phyloP scores from a whole-genome alignment of 345 rosid genomes.

The Heritiera littoralis region DNA sequence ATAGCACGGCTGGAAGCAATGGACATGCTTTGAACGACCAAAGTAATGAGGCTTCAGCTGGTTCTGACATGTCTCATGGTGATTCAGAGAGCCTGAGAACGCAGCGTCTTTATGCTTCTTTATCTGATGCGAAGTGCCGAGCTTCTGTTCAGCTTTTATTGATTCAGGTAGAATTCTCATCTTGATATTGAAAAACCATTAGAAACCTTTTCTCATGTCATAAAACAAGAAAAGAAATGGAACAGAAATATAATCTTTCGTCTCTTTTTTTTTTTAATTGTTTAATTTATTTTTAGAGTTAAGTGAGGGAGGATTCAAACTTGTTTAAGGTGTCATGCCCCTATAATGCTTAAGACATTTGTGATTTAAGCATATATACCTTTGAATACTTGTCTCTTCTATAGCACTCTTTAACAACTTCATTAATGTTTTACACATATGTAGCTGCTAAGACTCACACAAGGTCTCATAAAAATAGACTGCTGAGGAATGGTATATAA shows the following conservation, averaged over 20 bases:
- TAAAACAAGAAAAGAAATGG: neutral
- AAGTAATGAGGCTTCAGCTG: constrained; percentile 48
- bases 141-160: constrained; percentile 96
- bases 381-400: neutral
- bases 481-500: neutral
- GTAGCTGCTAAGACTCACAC: neutral
- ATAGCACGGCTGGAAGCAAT: constrained; percentile 35
- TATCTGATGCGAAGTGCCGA: constrained; percentile 92
- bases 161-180: constrained; percentile 67
- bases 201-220: neutral
- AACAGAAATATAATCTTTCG: neutral
- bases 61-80: constrained; percentile 43
- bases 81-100: constrained; percentile 53
- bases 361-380: neutral
- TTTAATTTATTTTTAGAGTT: neutral
- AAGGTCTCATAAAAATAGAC: neutral
- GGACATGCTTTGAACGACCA: constrained; percentile 36
- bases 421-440: neutral
- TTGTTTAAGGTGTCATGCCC: neutral
- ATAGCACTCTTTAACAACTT: neutral
- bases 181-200: neutral
- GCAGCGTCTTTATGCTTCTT: constrained; percentile 51
- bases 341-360: neutral
- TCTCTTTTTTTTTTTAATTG: neutral
- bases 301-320: neutral